A percentile compares a stretch with the other conserved stretches of the same genome.
These are phyloP conservation scores for Lentinula boryana DNA, from an alignment of 768 basidiomycete genomes.

Conservation along the genomic window DNA sequence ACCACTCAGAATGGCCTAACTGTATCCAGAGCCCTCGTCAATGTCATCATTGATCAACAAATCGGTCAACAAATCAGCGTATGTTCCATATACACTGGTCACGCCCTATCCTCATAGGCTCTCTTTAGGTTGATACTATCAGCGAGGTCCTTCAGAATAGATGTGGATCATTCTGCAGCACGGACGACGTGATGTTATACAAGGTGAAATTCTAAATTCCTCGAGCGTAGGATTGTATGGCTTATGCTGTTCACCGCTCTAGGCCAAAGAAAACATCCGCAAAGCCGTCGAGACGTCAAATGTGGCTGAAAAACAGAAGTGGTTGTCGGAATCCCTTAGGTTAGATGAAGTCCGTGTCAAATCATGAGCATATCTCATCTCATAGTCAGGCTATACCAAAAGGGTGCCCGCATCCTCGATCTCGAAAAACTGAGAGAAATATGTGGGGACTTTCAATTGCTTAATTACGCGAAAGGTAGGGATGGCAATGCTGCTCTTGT, in stretches of 20 bases:
- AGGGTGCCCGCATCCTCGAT: slow-evolving; percentile 80
- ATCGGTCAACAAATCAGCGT: slow-evolving; percentile 96
- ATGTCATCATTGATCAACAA: slow-evolving; percentile 95
- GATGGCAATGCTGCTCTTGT: slow-evolving; percentile 1
- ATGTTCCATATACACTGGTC: slow-evolving; percentile 20
- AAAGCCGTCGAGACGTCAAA: slow-evolving; percentile 81
- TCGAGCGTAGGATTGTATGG: background rate
- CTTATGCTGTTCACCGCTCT: slow-evolving; percentile 2
- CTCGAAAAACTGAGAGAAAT: slow-evolving; percentile 83
- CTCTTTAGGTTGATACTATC: slow-evolving; percentile 83
- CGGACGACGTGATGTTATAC: slow-evolving; percentile 97
- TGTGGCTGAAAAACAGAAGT: slow-evolving; percentile 67
- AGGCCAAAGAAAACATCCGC: slow-evolving; percentile 93
- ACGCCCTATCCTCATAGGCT: slow-evolving; percentile 10
- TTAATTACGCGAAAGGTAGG: slow-evolving; percentile 78
- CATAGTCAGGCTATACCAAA: slow-evolving; percentile 68
- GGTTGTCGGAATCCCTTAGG: slow-evolving; percentile 85
- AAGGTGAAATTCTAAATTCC: slow-evolving; percentile 49
- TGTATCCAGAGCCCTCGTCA: slow-evolving; percentile 86
- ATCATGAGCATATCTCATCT: background rate
- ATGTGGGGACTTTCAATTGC: slow-evolving; percentile 81
- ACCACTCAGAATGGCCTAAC: slow-evolving; percentile 81
- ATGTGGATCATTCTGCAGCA: slow-evolving; percentile 96
- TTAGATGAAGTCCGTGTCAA: slow-evolving; percentile 23
- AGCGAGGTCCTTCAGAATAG: slow-evolving; percentile 91